Evolutionary conservation across 176 grass and related monocot genomes (phyloP).

Genomic region (Triticum aestivum): DNA sequence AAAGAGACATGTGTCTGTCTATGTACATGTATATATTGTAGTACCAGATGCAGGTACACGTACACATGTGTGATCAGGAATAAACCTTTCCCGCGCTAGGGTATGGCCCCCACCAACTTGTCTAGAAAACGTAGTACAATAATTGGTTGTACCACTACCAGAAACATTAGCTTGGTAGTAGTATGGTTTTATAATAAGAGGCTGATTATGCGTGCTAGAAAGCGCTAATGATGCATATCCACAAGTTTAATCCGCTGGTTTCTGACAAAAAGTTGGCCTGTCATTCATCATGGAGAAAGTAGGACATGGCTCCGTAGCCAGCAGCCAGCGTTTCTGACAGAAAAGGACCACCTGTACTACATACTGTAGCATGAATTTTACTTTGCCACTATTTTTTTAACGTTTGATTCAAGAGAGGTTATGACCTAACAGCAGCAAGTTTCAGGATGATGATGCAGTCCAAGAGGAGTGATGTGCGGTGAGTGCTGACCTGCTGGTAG

Average conservation of each 20-base stretch:
- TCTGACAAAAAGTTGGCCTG: constrained; percentile 43
- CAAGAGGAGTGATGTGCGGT: not conserved
- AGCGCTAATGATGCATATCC: constrained; percentile 48
- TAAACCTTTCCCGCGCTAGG: constrained; percentile 15
- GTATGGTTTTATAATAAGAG: constrained; percentile 23
- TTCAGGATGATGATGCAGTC: not conserved
- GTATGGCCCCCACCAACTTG: constrained; percentile 23
- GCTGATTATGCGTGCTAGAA: constrained; percentile 41
- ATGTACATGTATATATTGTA: constrained; percentile 26
- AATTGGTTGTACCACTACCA: not conserved
- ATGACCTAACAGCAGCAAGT: not conserved
- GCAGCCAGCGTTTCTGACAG: constrained; percentile 30
- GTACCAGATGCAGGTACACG: constrained; percentile 7
- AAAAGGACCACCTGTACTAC: constrained; percentile 3
- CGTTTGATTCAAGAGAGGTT: not conserved
- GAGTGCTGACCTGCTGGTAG: constrained; percentile 59
- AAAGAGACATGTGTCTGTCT: constrained; percentile 45
- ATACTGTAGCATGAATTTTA: constrained; percentile 7
- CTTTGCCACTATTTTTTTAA: too few relatives aligned
- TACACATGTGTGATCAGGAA: constrained; percentile 34
- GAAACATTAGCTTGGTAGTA: constrained; percentile 21
- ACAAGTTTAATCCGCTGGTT: constrained; percentile 28
- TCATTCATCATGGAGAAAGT: constrained; percentile 9
- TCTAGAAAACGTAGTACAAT: constrained; percentile 21
- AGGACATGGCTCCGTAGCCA: constrained; percentile 33